phyloP scores from a whole-genome alignment of 441 rosid species.

The Arabidopsis hybrid region DNA sequence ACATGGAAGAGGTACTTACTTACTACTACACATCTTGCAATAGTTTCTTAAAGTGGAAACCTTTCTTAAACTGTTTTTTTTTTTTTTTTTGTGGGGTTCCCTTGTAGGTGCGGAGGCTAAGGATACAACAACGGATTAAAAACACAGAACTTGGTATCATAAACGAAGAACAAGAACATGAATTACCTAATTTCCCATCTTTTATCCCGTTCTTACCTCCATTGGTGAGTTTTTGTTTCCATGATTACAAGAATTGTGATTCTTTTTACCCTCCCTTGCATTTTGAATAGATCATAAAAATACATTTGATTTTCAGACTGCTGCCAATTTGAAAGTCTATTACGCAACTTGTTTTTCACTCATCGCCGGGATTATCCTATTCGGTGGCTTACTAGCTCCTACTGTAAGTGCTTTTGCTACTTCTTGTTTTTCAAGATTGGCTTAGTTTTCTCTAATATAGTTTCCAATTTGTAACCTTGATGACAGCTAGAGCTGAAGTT shows the following conservation, averaged over 20 bases:
- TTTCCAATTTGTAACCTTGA: slow-evolving; percentile 29
- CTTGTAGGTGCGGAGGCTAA: slow-evolving; percentile 80
- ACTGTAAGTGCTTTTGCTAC: slow-evolving; percentile 56
- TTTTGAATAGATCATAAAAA: slow-evolving; percentile 2
- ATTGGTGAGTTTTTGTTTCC: slow-evolving; percentile 56
- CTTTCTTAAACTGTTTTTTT: background rate
- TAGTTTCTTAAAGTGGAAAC: slow-evolving; percentile 25
- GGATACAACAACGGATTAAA: slow-evolving; percentile 90
- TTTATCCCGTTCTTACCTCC: slow-evolving; percentile 99
- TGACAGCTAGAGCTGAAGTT: slow-evolving; percentile 90
- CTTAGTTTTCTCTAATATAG: background rate
- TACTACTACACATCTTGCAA: background rate
- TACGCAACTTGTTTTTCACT: slow-evolving; percentile 92
- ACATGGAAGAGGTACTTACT: slow-evolving; percentile 85
- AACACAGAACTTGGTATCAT: slow-evolving; percentile 75
- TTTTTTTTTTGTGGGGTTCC: background rate
- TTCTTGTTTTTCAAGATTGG: slow-evolving; percentile 10
- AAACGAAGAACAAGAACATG: slow-evolving; percentile 65
- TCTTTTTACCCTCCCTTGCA: background rate
- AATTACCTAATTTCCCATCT: slow-evolving; percentile 92
- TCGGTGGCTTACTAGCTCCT: slow-evolving; percentile 97
- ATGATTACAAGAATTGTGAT: slow-evolving; percentile 7
- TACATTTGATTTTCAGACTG: slow-evolving; percentile 55
- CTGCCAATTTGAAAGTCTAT: slow-evolving; percentile 82
- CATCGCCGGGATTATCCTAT: slow-evolving; percentile 85